These are phyloP conservation scores for Arthroderma uncinatum DNA, from an alignment of 2,329 filamentous ascomycete species.

Conservation along the genomic window DNA sequence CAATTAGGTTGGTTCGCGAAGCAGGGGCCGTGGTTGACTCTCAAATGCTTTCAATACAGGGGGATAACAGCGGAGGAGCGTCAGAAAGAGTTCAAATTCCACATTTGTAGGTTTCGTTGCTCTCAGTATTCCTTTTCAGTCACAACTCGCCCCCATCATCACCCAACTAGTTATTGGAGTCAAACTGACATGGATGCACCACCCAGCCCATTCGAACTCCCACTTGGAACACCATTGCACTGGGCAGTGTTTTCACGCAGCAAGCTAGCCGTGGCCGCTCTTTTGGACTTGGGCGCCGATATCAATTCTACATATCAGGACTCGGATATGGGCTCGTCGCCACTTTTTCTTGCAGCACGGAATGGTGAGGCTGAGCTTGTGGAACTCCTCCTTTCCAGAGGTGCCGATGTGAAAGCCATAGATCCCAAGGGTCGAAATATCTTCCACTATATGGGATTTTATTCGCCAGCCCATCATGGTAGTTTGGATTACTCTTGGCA, in stretches of 20 bases:
- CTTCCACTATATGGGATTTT: slow-evolving; percentile 19
- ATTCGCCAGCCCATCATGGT: slow-evolving; percentile 20
- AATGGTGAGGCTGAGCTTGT: slow-evolving; percentile 17
- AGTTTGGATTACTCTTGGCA: slow-evolving; percentile 21
- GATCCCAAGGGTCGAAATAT: slow-evolving; percentile 19
- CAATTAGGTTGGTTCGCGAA: slow-evolving; percentile 14
- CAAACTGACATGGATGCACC: background rate
- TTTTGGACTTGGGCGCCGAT: slow-evolving; percentile 20
- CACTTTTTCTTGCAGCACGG: slow-evolving; percentile 18
- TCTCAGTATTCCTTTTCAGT: background rate
- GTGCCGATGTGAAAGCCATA: slow-evolving; percentile 16
- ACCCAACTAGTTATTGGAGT: background rate
- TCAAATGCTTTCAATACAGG: slow-evolving; percentile 15
- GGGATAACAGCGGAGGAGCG: slow-evolving; percentile 16
- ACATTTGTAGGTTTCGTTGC: slow-evolving; percentile 19
- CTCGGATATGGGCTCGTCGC: slow-evolving; percentile 17
- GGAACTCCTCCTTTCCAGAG: slow-evolving; percentile 16
- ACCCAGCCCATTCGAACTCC: slow-evolving; percentile 22
- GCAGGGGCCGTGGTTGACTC: slow-evolving; percentile 19
- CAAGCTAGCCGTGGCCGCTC: slow-evolving; percentile 15
- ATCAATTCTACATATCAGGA: slow-evolving; percentile 18
- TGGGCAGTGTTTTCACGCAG: slow-evolving; percentile 21
- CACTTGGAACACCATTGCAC: slow-evolving; percentile 21
- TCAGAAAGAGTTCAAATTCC: slow-evolving; percentile 17
- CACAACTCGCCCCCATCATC: background rate